Percentiles rank a stretch among this genome's conserved stretches.
Evolutionary conservation across 1,284 basidiomycete genomes (phyloP).

Genomic region (Tetrapyrgos nigripes): DNA sequence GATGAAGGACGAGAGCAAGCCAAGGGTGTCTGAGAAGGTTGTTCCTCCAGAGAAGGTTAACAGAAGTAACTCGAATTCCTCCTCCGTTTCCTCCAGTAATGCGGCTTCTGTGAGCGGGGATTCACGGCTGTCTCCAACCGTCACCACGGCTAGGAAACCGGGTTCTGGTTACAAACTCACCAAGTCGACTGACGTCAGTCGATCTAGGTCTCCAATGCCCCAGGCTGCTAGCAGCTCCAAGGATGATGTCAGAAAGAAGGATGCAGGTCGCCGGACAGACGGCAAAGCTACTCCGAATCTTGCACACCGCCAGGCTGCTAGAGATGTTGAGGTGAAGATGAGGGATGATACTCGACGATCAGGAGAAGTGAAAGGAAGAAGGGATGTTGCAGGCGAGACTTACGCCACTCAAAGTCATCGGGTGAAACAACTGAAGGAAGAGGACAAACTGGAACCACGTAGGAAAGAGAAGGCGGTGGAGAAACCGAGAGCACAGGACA

Average conservation of each 20-base stretch:
- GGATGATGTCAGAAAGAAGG: not conserved
- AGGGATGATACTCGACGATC: conserved; percentile 21
- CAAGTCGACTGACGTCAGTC: conserved; percentile 16
- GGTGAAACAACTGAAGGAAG: conserved; percentile 16
- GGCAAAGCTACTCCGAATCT: not conserved
- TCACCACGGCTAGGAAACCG: conserved; percentile 41
- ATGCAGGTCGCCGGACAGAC: not conserved
- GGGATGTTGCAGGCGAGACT: conserved; percentile 10
- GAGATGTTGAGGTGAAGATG: conserved; percentile 6
- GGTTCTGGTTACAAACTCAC: conserved; percentile 54
- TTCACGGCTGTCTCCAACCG: conserved; percentile 19
- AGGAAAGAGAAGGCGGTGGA: conserved; percentile 21
- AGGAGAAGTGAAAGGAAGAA: not conserved
- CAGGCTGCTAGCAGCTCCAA: not conserved
- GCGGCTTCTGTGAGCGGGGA: conserved; percentile 5
- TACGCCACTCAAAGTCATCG: conserved; percentile 11
- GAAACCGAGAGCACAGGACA: conserved; percentile 9
- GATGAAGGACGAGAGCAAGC: conserved; percentile 60
- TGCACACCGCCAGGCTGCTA: not conserved
- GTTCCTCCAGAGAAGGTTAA: not conserved
- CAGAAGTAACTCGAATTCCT: not conserved
- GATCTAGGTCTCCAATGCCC: conserved; percentile 23
- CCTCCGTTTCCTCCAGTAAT: not conserved
- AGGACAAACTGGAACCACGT: conserved; percentile 25
- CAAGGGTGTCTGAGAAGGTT: conserved; percentile 23